These are phyloP conservation scores for Phytophthora brassicae DNA, from an alignment of 352 stramenopile genomes.

Conservation along the genomic window DNA sequence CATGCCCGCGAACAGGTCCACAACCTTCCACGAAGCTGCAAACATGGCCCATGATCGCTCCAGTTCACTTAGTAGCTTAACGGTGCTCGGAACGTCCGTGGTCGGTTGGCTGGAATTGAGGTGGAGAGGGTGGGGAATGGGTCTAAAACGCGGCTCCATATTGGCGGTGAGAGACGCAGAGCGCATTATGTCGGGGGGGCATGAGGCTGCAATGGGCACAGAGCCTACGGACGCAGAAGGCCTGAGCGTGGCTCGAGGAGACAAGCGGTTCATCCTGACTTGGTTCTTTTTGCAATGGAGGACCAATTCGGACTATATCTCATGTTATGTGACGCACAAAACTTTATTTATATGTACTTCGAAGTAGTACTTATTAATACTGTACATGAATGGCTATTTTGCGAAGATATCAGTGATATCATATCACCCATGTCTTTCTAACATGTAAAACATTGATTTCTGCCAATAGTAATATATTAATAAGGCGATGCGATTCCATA, in stretches of 20 bases:
- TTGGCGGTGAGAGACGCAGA: slow-evolving; percentile 7
- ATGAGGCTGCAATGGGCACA: slow-evolving; percentile 1
- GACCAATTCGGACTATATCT: too few relatives aligned
- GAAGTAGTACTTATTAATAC: too few relatives aligned
- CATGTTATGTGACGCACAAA: too few relatives aligned
- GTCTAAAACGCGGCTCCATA: slow-evolving; percentile 12
- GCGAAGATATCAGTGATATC: too few relatives aligned
- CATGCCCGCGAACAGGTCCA: slow-evolving; percentile 67
- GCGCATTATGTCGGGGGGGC: slow-evolving; percentile 14
- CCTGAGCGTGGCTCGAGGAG: slow-evolving; percentile 16
- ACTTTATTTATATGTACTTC: too few relatives aligned
- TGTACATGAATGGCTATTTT: too few relatives aligned
- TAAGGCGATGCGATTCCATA: too few relatives aligned
- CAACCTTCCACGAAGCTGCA: slow-evolving; percentile 58
- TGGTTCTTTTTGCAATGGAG: too few relatives aligned
- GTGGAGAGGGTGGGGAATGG: slow-evolving; percentile 16
- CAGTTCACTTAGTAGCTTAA: slow-evolving; percentile 75
- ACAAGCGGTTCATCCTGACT: too few relatives aligned
- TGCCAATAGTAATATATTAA: too few relatives aligned
- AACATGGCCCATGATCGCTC: slow-evolving; percentile 78
- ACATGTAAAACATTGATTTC: too few relatives aligned
- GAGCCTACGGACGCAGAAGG: slow-evolving; percentile 16
- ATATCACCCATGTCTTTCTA: too few relatives aligned
- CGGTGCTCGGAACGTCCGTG: slow-evolving; percentile 45
- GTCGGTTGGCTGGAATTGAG: slow-evolving; percentile 13